phyloP scores from a whole-genome alignment of 2,329 filamentous ascomycete species.

The Talaromyces islandicus region DNA sequence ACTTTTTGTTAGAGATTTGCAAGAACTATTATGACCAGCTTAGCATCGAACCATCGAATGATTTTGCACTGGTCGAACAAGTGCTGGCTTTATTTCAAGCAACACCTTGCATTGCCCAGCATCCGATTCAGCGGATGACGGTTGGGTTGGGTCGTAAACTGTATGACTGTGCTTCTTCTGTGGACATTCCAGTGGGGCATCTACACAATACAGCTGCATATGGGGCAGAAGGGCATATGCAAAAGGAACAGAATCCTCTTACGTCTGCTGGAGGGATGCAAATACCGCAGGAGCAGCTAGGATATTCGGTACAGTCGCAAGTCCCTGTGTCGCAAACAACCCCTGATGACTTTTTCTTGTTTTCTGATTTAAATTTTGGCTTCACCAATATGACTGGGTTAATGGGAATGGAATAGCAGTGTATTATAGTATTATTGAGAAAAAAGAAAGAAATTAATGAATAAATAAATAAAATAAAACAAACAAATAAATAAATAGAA shows the following conservation, averaged over 20 bases:
- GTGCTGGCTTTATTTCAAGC: conserved; percentile 1
- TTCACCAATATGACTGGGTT: conserved; percentile 1
- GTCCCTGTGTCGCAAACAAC: conserved; percentile 1
- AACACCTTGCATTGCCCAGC: conserved; percentile 3
- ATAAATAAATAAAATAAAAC: too few relatives aligned
- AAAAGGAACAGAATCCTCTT: background rate
- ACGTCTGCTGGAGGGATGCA: background rate
- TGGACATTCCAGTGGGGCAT: background rate
- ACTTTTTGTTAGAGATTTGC: conserved; percentile 34
- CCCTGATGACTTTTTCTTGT: conserved; percentile 2
- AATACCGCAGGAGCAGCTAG: background rate
- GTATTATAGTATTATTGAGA: too few relatives aligned
- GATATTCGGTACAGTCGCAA: conserved; percentile 1
- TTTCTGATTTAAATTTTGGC: conserved; percentile 4
- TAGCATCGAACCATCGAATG: background rate
- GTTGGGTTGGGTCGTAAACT: conserved; percentile 2
- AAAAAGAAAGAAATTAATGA: too few relatives aligned
- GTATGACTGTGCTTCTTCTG: conserved; percentile 2
- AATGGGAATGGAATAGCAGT: background rate
- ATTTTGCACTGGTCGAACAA: conserved; percentile 3
- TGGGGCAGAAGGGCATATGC: background rate
- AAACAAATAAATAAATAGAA: too few relatives aligned
- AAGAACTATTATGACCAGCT: conserved; percentile 5
- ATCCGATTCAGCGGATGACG: conserved; percentile 2
- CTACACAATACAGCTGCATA: background rate